These are phyloP conservation scores for Aspergillus pseudonomiae DNA, from an alignment of 2,329 filamentous ascomycete genomes.

Conservation along the genomic window DNA sequence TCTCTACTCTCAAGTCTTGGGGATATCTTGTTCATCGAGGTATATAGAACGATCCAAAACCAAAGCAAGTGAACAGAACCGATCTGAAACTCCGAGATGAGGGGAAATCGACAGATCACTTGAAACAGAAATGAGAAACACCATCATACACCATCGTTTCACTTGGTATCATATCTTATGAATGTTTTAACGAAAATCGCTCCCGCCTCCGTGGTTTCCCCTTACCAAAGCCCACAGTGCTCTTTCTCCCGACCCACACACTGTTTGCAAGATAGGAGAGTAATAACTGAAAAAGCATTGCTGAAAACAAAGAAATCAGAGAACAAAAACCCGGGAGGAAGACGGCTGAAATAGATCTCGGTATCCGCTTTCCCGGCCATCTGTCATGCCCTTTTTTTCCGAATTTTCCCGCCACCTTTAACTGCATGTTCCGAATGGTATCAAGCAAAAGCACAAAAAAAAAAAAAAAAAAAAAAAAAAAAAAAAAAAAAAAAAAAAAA, in stretches of 20 bases:
- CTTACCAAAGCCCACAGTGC: slow-evolving; percentile 5
- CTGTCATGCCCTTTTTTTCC: slow-evolving; percentile 8
- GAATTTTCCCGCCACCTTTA: slow-evolving; percentile 10
- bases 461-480: slow-evolving; percentile 35
- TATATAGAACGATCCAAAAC: slow-evolving; percentile 24
- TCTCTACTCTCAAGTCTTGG: slow-evolving; percentile 8
- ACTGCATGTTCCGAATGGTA: slow-evolving; percentile 31
- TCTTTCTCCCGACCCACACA: neutral
- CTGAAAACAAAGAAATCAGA: slow-evolving; percentile 6
- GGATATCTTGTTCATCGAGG: slow-evolving; percentile 20
- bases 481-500: slow-evolving; percentile 34
- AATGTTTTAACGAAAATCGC: slow-evolving; percentile 20
- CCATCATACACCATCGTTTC: slow-evolving; percentile 30
- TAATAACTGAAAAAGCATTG: neutral
- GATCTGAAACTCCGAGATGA: slow-evolving; percentile 18
- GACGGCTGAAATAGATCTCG: neutral
- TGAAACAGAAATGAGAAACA: slow-evolving; percentile 9
- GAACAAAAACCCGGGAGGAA: slow-evolving; percentile 13
- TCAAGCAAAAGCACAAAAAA: slow-evolving; percentile 39
- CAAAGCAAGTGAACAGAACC: slow-evolving; percentile 10
- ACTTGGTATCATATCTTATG: slow-evolving; percentile 31
- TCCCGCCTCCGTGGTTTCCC: slow-evolving; percentile 12
- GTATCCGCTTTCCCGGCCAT: slow-evolving; percentile 5
- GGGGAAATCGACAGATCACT: slow-evolving; percentile 10
- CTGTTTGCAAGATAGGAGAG: slow-evolving; percentile 1